Conservation (phyloP, 2,329 filamentous ascomycete genomes). For the Botryotinia convoluta region DNA sequence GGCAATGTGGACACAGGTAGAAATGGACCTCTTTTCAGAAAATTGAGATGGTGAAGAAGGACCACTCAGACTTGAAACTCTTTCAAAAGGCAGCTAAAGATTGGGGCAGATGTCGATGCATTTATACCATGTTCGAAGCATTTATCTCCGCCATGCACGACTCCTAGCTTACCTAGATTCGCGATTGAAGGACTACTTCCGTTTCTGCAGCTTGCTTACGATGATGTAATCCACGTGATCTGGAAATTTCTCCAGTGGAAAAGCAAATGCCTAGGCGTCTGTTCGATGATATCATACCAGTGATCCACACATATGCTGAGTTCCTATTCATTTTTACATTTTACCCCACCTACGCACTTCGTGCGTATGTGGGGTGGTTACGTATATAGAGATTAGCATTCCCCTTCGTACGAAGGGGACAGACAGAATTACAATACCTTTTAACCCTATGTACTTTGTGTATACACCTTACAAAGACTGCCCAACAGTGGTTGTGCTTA, state of each 20-base stretch:
- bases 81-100: neutral
- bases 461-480: too few relatives aligned
- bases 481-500: neutral
- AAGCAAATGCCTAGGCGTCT: neutral
- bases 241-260: neutral
- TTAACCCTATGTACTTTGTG: too few relatives aligned
- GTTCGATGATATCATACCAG: neutral
- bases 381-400: too few relatives aligned
- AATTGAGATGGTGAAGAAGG: neutral
- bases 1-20: fast-evolving
- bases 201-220: neutral
- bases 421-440: too few relatives aligned
- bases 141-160: neutral
- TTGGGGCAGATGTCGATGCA: neutral
- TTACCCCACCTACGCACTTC: too few relatives aligned
- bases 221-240: neutral
- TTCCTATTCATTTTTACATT: too few relatives aligned
- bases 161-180: neutral
- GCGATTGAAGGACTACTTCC: neutral
- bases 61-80: neutral
- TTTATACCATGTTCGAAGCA: neutral
- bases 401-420: too few relatives aligned
- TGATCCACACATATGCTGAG: neutral
- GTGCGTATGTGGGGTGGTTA: too few relatives aligned
- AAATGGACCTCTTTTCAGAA: neutral